Evolutionary conservation across 2,329 filamentous ascomycete genomes (phyloP).

Genomic region (Metarhizium anisopliae): DNA sequence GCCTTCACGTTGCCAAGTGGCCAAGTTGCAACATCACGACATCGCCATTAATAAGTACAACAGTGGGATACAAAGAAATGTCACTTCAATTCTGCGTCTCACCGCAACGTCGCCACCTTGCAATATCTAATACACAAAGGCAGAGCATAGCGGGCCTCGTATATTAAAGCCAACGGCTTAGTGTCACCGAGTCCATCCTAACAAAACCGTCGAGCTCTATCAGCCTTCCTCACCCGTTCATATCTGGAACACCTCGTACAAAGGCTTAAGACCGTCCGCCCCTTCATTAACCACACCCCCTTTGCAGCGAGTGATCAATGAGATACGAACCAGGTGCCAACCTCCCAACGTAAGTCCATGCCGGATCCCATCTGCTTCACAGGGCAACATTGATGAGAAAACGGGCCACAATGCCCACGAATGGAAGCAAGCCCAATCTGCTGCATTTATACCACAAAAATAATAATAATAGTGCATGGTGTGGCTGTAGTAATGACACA

Average conservation of each 20-base stretch:
- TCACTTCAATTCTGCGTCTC: background rate
- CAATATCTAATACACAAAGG: constrained; percentile 18
- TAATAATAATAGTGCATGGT: background rate
- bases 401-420: background rate
- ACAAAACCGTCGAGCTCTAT: constrained; percentile 1
- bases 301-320: background rate
- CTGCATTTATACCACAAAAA: background rate
- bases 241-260: background rate
- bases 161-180: background rate
- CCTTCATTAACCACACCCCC: background rate
- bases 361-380: background rate
- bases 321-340: background rate
- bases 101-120: background rate
- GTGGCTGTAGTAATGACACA: constrained; percentile 10
- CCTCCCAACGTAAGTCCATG: background rate
- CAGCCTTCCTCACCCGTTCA: background rate
- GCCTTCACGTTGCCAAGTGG: background rate
- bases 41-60: background rate
- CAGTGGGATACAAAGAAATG: background rate
- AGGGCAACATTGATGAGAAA: background rate
- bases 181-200: background rate
- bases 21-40: background rate
- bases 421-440: background rate
- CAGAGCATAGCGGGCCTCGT: constrained; percentile 4
- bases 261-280: background rate